A percentile compares a stretch with the other conserved stretches of the same genome.
Evolutionary conservation across 805 yeast species (phyloP).

Genomic region (Yarrowia porcina): DNA sequence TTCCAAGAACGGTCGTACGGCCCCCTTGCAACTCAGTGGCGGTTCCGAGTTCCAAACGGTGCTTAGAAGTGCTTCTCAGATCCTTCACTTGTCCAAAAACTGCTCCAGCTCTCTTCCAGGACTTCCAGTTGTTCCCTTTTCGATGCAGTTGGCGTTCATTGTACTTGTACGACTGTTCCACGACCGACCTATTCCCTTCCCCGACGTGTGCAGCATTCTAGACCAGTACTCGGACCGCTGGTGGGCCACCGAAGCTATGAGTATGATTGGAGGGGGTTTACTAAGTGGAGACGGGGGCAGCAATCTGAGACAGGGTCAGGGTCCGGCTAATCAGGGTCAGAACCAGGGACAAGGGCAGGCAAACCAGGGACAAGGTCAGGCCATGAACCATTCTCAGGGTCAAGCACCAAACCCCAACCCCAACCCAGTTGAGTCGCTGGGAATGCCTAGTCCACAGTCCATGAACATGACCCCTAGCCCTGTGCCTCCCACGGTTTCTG

Average conservation of each 20-base stretch:
- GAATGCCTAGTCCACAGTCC: neutral
- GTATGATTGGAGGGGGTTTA: constrained; percentile 19
- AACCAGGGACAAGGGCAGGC: neutral
- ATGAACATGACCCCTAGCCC: neutral
- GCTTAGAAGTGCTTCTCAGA: neutral
- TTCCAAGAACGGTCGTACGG: neutral
- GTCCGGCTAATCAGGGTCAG: neutral
- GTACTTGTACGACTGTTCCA: constrained; percentile 5
- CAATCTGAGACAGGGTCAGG: neutral
- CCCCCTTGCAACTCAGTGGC: neutral
- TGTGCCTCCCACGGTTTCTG: neutral
- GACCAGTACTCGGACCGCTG: constrained; percentile 17
- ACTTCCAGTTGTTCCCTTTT: neutral
- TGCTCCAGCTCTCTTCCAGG: neutral
- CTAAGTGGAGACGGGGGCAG: neutral
- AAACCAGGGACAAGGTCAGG: neutral
- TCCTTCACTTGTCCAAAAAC: neutral
- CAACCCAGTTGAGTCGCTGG: too few species aligned
- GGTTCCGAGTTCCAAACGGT: constrained; percentile 7
- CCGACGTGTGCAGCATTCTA: constrained; percentile 1
- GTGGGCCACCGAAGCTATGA: constrained; percentile 26
- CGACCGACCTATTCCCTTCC: constrained; percentile 9
- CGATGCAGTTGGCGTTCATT: constrained; percentile 19
- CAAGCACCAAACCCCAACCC: too few species aligned
- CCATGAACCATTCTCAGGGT: too few species aligned